Evolutionary conservation across 108 stramenopile genomes (phyloP).

Genomic region (Seminavis robusta): DNA sequence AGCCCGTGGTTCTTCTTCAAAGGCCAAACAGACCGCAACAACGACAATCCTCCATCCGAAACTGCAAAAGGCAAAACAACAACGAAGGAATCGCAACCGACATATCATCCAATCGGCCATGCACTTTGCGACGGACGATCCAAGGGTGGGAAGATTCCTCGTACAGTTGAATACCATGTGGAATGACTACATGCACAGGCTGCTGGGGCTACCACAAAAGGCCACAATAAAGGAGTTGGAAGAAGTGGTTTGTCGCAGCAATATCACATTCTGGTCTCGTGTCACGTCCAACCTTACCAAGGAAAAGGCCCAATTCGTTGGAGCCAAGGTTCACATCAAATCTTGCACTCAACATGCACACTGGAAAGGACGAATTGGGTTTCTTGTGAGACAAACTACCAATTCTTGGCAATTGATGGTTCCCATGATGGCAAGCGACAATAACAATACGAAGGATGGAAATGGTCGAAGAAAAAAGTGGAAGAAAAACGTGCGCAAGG

Average conservation of each 20-base stretch:
- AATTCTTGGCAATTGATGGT: constrained; percentile 29
- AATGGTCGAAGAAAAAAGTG: neutral
- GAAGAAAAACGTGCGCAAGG: too few relatives aligned
- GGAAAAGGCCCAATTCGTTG: constrained; percentile 3
- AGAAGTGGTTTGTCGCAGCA: neutral
- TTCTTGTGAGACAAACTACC: constrained; percentile 21
- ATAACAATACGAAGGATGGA: neutral
- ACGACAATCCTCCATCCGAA: constrained; percentile 1
- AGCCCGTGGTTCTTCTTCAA: neutral
- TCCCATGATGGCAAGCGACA: neutral
- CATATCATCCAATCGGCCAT: neutral
- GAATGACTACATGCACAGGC: constrained; percentile 15
- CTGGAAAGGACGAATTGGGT: constrained; percentile 14
- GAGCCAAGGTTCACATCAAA: constrained; percentile 21
- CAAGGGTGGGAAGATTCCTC: constrained; percentile 4
- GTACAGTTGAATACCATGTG: constrained; percentile 15
- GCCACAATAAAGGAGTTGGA: neutral
- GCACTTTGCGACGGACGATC: neutral
- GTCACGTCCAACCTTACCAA: neutral
- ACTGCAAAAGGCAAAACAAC: constrained; percentile 12
- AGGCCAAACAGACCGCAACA: neutral
- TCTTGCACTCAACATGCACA: constrained; percentile 6
- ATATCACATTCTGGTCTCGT: neutral
- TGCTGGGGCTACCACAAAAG: neutral
- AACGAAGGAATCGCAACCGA: neutral